Percentiles rank a stretch among this genome's conserved stretches.
phyloP scores from a whole-genome alignment of 2,329 filamentous ascomycete genomes.

The Ophiostoma sp. region DNA sequence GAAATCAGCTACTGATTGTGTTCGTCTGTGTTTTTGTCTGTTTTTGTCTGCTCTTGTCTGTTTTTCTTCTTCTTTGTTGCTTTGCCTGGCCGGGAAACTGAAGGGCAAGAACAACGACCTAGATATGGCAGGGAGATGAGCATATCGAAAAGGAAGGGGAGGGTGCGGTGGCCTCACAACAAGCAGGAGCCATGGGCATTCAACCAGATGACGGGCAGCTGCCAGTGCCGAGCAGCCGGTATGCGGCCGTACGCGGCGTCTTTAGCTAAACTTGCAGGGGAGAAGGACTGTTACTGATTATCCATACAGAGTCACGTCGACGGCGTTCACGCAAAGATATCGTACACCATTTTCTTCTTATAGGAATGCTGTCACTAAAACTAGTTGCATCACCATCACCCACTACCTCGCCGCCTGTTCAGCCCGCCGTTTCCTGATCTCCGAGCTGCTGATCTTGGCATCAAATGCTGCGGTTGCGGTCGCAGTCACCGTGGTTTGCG shows the following conservation, averaged over 20 bases:
- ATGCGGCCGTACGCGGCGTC: not conserved
- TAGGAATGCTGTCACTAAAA: not conserved
- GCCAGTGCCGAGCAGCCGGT: not conserved
- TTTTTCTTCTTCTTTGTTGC: too few species aligned
- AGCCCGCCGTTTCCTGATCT: conserved; percentile 57
- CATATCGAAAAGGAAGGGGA: too few species aligned
- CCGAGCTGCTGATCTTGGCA: conserved; percentile 86
- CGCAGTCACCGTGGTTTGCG: conserved; percentile 38
- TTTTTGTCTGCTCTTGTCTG: too few species aligned
- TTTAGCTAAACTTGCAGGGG: too few species aligned
- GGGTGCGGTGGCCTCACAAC: too few species aligned
- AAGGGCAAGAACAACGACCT: too few species aligned
- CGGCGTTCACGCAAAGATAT: not conserved
- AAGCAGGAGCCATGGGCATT: too few species aligned
- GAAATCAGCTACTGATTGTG: too few species aligned
- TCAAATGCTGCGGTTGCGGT: conserved; percentile 47
- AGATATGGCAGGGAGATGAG: too few species aligned
- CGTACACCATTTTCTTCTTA: too few species aligned
- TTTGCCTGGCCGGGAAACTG: too few species aligned
- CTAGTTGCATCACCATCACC: not conserved
- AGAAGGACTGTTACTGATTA: not conserved
- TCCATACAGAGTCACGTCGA: not conserved
- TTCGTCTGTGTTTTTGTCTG: too few species aligned
- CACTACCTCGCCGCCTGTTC: conserved; percentile 24
- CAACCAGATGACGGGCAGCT: not conserved